Evolutionary conservation across 768 basidiomycete species (phyloP).

Genomic region (Hypholoma sublateritium): DNA sequence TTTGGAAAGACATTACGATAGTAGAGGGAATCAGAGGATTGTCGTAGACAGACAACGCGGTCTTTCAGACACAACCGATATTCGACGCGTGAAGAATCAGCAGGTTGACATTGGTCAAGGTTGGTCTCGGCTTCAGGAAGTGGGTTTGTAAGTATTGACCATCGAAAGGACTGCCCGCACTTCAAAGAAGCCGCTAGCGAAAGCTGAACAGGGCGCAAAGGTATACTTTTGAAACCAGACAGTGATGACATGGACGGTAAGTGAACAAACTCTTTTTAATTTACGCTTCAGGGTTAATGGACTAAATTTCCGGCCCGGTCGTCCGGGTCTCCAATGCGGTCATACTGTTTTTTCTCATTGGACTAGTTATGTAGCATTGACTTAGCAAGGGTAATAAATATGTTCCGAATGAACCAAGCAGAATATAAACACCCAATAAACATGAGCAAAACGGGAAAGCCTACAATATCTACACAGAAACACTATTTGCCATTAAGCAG

Average conservation of each 20-base stretch:
- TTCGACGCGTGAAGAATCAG: slow-evolving; percentile 44
- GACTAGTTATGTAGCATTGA: no score
- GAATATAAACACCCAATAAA: background rate
- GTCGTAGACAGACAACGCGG: slow-evolving; percentile 81
- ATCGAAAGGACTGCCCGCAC: slow-evolving; percentile 87
- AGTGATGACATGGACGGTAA: slow-evolving; percentile 21
- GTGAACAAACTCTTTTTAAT: background rate
- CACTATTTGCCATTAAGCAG: background rate
- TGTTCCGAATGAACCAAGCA: no score
- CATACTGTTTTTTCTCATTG: no score
- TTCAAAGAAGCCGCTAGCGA: slow-evolving; percentile 76
- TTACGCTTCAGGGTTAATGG: no score
- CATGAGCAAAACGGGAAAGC: background rate
- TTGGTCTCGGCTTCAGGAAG: background rate
- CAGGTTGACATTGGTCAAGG: slow-evolving; percentile 1
- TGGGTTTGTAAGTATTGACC: slow-evolving; percentile 53
- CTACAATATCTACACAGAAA: background rate
- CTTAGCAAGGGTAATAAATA: no score
- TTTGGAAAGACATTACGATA: slow-evolving; percentile 72
- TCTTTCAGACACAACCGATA: slow-evolving; percentile 81
- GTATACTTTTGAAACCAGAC: slow-evolving; percentile 42
- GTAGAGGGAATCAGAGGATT: slow-evolving; percentile 62
- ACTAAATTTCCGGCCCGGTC: no score
- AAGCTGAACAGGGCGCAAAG: slow-evolving; percentile 66
- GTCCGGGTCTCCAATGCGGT: no score